These are phyloP conservation scores for Eucalyptus cloeziana DNA, from an alignment of 345 rosid genomes.

Conservation along the genomic window DNA sequence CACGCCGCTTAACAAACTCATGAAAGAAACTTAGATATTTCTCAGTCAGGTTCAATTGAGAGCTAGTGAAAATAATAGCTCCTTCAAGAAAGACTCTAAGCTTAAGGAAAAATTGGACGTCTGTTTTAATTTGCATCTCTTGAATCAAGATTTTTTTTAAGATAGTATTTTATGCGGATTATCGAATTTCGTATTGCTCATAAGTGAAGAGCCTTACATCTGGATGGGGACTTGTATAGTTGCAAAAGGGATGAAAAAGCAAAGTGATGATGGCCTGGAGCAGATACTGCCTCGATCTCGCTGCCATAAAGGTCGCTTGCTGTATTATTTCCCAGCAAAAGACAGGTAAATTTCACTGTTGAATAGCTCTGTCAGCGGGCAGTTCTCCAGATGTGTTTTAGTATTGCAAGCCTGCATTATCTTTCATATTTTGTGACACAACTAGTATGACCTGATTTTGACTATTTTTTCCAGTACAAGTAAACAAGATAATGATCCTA, in stretches of 20 bases:
- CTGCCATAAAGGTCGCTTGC: constrained; percentile 89
- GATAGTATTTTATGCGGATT: neutral
- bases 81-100: neutral
- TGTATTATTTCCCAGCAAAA: constrained; percentile 76
- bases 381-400: neutral
- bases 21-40: neutral
- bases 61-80: neutral
- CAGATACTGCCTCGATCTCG: constrained; percentile 59
- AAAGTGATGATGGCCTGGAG: constrained; percentile 46
- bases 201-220: neutral
- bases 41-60: neutral
- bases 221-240: constrained; percentile 23
- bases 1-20: neutral
- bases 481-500: constrained; percentile 28
- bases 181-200: neutral
- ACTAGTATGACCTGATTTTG: neutral
- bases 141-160: neutral
- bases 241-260: constrained; percentile 31
- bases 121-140: neutral
- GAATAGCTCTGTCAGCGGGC: neutral
- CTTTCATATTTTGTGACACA: neutral
- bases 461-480: constrained; percentile 21
- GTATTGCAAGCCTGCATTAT: neutral
- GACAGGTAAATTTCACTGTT: constrained; percentile 18
- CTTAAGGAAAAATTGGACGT: neutral